These are phyloP conservation scores for Trametes coccinea DNA, from an alignment of 768 basidiomycete genomes.

Conservation along the genomic window DNA sequence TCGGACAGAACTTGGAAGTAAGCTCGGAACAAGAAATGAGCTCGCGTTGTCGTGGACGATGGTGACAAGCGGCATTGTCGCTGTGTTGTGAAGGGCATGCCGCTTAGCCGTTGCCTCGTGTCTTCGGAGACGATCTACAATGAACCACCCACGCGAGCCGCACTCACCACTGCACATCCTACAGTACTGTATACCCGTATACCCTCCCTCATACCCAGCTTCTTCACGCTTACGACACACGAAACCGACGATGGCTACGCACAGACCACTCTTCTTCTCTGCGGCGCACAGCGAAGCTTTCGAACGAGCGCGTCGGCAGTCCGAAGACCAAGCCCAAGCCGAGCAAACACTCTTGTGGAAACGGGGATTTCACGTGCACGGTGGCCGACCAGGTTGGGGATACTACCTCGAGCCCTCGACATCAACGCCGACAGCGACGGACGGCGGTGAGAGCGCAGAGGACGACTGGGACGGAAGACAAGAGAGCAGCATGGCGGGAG, in stretches of 20 bases:
- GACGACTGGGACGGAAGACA: constrained; percentile 1
- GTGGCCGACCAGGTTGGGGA: constrained; percentile 13
- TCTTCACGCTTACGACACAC: constrained; percentile 1
- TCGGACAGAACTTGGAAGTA: too few species aligned
- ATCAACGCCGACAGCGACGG: background rate
- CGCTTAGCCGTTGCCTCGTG: constrained; percentile 15
- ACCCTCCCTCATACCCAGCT: constrained; percentile 5
- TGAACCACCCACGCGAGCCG: constrained; percentile 10
- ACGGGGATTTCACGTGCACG: constrained; percentile 17
- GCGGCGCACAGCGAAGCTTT: constrained; percentile 18
- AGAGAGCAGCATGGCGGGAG: background rate
- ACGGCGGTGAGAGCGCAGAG: constrained; percentile 2
- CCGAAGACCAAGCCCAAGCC: background rate
- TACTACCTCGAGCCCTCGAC: constrained; percentile 23
- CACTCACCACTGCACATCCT: constrained; percentile 12
- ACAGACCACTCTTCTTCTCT: constrained; percentile 19
- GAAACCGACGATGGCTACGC: constrained; percentile 5
- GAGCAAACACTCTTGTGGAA: constrained; percentile 12
- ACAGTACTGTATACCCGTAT: constrained; percentile 13
- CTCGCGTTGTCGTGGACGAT: too few species aligned
- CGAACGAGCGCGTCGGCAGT: constrained; percentile 14
- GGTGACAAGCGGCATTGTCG: background rate
- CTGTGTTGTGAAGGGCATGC: constrained; percentile 5
- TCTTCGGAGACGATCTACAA: constrained; percentile 9
- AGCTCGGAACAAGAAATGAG: too few species aligned